Base-by-base conservation (phyloP, 305 asterid genomes). In the Fraxinus xanthoxyloides region DNA sequence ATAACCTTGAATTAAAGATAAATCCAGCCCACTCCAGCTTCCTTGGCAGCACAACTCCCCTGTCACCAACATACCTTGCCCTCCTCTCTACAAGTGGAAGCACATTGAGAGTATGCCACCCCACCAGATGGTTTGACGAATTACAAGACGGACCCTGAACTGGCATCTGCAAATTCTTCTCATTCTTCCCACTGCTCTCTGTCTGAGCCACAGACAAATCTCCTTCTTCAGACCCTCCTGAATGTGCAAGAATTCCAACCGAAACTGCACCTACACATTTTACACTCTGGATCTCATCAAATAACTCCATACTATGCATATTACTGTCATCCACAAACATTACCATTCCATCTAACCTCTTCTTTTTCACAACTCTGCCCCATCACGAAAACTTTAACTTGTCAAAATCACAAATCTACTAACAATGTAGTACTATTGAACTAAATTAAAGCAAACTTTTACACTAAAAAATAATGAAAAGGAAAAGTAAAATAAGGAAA, bases 1-100 rank as follows among this genome's bases (percentile, higher is more conserved):
- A 86, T 86, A 93, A 78, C 80, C 97, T 90, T 0, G 99, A 91
- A 36, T 93, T 95, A 88, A 95, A 90, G 72, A 88, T 93, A 85
- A 95, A 95, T 40, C 95, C 95, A 38, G 97, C 92, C 98, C 98
- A 95, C 89, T 95, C 99, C 83, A 93, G 76, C 91, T 95, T 93
- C 89, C 91, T 90, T 0, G 98, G 98, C 77, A 95, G 86, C 81
- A 95, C 98, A 81, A 90, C 85, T 32, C 92, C 98, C 88, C 90
- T 84, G 79, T 95, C 98, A 69, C 99, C 99, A 31, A 94, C 84
- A 83, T 86, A 94, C 75, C 87, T 91, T 3, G 98, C 98, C 80
- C 94, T 91, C 87, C 81, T 91, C 83, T 87, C 91, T 72, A 77
- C 21, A 72, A 84, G 89, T 0, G 93, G 91, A 24, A 43, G 77